Conservation (phyloP, 345 rosid species). For the Gossypium rotundifolium region DNA sequence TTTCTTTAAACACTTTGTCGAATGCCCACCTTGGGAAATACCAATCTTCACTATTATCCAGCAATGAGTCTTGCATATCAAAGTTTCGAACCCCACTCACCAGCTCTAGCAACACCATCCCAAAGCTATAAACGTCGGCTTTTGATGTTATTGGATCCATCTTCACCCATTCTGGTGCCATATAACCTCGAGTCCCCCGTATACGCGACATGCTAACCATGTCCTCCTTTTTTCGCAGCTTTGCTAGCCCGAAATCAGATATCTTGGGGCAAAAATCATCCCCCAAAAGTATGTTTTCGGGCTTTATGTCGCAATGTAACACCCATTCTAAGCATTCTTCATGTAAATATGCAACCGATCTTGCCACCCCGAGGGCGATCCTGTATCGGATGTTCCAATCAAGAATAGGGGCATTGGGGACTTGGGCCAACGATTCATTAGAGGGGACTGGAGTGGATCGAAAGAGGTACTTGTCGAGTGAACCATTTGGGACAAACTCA, state of each 20-base stretch:
- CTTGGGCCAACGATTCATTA: not conserved
- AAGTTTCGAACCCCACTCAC: conserved; percentile 52
- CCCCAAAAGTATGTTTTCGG: conserved; percentile 58
- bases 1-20: conserved; percentile 54
- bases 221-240: conserved; percentile 60
- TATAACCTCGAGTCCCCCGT: conserved; percentile 66
- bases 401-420: conserved; percentile 16
- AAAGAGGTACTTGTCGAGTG: conserved; percentile 47
- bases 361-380: conserved; percentile 60
- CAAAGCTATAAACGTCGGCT: conserved; percentile 68
- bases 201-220: conserved; percentile 60
- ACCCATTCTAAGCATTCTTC: conserved; percentile 73
- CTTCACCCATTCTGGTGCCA: conserved; percentile 66
- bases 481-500: conserved; percentile 63
- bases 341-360: conserved; percentile 67
- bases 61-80: conserved; percentile 38
- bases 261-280: conserved; percentile 60
- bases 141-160: conserved; percentile 55
- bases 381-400: conserved; percentile 59
- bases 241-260: conserved; percentile 65
- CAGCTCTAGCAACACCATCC: conserved; percentile 60
- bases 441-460: conserved; percentile 17
- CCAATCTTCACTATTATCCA: conserved; percentile 56
- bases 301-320: conserved; percentile 63
- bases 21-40: conserved; percentile 68